Percentiles rank a stretch among this genome's conserved stretches.
These are phyloP conservation scores for Rhodotorula sp. DNA, from an alignment of 1,284 basidiomycete genomes.

Conservation along the genomic window DNA sequence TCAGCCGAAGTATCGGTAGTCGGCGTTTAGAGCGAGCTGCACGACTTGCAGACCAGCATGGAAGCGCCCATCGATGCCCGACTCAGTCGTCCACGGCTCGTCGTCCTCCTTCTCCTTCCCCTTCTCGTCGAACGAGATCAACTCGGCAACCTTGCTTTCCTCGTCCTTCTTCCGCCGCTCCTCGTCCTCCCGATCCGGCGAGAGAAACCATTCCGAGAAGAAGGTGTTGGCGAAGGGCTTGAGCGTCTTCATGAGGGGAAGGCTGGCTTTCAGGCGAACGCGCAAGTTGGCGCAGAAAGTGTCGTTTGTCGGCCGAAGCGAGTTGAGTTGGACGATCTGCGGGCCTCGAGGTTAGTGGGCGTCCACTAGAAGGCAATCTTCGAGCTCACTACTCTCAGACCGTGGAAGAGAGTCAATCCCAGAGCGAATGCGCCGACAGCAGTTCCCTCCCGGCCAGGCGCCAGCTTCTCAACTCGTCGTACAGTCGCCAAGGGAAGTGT, in stretches of 20 bases:
- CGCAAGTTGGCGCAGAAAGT: constrained; percentile 86
- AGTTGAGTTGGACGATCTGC: constrained; percentile 92
- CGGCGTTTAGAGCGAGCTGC: neutral
- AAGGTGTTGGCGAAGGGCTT: constrained; percentile 88
- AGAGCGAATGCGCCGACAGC: constrained; percentile 91
- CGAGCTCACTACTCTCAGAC: constrained; percentile 31
- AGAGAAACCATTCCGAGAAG: constrained; percentile 82
- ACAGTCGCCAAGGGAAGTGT: constrained; percentile 90
- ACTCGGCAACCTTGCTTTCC: constrained; percentile 54
- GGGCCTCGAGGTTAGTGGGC: neutral
- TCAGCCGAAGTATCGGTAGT: neutral
- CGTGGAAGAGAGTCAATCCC: constrained; percentile 71
- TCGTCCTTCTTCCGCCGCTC: constrained; percentile 51
- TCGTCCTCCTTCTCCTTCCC: constrained; percentile 28
- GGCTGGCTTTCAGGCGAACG: constrained; percentile 82
- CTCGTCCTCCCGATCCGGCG: constrained; percentile 55
- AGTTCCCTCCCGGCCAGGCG: constrained; percentile 34
- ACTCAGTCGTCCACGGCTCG: constrained; percentile 40
- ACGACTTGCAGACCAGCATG: constrained; percentile 65
- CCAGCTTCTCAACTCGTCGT: constrained; percentile 80
- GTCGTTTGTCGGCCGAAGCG: constrained; percentile 91
- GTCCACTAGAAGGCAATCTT: neutral
- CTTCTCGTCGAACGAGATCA: constrained; percentile 39
- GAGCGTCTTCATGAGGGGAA: constrained; percentile 71
- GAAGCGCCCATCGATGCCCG: constrained; percentile 54